Conservation (phyloP, 192 early-diverging fungal species). For the Coemansia pectinata region DNA sequence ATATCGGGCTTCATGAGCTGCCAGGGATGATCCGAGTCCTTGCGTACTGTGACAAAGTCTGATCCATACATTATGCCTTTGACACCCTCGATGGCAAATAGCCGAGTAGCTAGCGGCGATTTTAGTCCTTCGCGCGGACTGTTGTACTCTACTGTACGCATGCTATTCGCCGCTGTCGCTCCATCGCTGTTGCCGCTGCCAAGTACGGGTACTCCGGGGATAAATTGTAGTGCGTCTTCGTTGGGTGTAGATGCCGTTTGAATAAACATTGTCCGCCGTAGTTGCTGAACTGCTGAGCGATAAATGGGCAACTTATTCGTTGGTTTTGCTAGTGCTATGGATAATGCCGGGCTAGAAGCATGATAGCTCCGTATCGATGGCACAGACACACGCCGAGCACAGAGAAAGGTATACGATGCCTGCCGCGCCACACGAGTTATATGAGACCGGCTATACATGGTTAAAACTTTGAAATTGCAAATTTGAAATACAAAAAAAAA, state of each 20-base stretch:
- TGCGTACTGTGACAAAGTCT: constrained; percentile 96
- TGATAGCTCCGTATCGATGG: not conserved
- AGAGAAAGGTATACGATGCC: not conserved
- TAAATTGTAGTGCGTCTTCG: constrained; percentile 94
- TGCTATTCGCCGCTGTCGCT: constrained; percentile 1
- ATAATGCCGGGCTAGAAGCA: not conserved
- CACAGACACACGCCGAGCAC: not conserved
- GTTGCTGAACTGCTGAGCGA: constrained; percentile 1
- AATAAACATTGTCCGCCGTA: constrained; percentile 74
- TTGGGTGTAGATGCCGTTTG: constrained; percentile 93
- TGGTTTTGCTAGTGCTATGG: not conserved
- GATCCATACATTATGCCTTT: constrained; percentile 84
- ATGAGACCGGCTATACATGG: not conserved
- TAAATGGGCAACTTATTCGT: not conserved
- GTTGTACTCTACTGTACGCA: constrained; percentile 83
- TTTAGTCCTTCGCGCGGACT: constrained; percentile 68
- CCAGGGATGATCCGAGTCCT: constrained; percentile 88
- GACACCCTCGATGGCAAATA: constrained; percentile 96
- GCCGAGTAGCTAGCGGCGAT: constrained; percentile 85
- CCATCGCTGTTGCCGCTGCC: constrained; percentile 17
- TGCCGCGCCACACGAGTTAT: not conserved
- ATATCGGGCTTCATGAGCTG: constrained; percentile 98
- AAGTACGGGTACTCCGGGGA: constrained; percentile 87
- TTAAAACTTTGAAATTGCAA: not conserved
- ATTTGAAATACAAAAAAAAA: not conserved